Percentiles rank a stretch among this genome's conserved stretches.
phyloP scores from a whole-genome alignment of 768 basidiomycete genomes.

The Phallus indusiatus region DNA sequence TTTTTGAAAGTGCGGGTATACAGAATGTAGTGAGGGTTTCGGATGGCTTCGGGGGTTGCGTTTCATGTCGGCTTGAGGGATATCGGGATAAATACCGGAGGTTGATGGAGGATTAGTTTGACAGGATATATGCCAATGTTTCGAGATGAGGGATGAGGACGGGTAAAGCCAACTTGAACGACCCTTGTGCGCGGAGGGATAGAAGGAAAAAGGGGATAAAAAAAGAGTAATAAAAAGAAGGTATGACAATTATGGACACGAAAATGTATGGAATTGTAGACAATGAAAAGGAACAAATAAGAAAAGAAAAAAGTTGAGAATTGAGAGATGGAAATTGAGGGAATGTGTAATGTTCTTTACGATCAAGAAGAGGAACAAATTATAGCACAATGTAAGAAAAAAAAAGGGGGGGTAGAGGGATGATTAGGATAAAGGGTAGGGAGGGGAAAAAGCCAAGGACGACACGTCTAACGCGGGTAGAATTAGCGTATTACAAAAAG shows the following conservation, averaged over 20 bases:
- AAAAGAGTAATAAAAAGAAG: neutral
- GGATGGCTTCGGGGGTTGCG: conserved; percentile 41
- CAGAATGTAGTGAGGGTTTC: conserved; percentile 32
- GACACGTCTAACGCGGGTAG: neutral
- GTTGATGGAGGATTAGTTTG: conserved; percentile 28
- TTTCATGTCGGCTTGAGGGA: conserved; percentile 14
- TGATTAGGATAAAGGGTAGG: neutral
- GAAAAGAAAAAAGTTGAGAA: neutral
- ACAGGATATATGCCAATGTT: conserved; percentile 11
- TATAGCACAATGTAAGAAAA: conserved; percentile 14
- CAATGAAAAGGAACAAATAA: too few species aligned
- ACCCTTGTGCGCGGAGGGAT: conserved; percentile 38
- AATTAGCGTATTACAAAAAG: neutral
- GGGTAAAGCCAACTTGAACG: conserved; percentile 36
- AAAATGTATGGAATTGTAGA: too few species aligned
- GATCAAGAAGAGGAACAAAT: conserved; percentile 49
- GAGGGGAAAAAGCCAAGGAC: neutral
- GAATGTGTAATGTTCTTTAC: neutral
- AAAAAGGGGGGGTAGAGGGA: neutral
- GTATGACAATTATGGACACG: neutral
- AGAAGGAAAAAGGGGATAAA: neutral
- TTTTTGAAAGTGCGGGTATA: conserved; percentile 21
- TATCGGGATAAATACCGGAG: conserved; percentile 16
- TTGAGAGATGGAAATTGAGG: neutral
- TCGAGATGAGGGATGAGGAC: conserved; percentile 42